Evolutionary conservation across 805 yeast species (phyloP), one percentile per base, ranked within the genome.

Genomic region (Candida taoyuanica): DNA sequence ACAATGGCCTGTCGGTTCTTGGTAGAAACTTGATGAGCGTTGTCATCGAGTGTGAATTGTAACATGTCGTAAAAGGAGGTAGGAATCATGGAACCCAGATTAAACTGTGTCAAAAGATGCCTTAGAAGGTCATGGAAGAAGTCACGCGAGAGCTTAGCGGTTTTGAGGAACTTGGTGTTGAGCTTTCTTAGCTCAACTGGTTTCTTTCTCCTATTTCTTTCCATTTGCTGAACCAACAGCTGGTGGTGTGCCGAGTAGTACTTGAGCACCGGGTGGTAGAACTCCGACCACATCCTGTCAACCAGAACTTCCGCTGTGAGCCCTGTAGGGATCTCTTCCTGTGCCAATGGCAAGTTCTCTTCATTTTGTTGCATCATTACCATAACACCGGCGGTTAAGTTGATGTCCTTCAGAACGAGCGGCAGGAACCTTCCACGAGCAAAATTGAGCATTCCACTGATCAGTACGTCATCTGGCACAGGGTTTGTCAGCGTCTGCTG

Each of bases 211-310:
- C 41, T 41, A 14, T 11, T 23, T 6, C 26, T 16, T 17, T 24
- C 26, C 3, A 26, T 18, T 8, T 16, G 18, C 21, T 16, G 34
- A 5, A 20, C 28, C 17, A 53, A 24, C 1, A 34, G 29, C 8
- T 40, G 42, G 26, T 36, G 47, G 23, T 40, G 47, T 1, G 49
- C 34, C 9, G 50, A 43, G 33, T 52, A 80, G 53, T 70, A 70
- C 47, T 77, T 79, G 43, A 81, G 68, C 2, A 76, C 71, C 2
- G 86, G 86, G 49, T 78, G 76, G 47, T 78, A 82, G 45, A 82
- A 68, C 5, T 75, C 74, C 23, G 65, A 54, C 88, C 88, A 82
- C 16, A 77, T 56, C 5, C 56, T 48, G 36, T 76, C 81, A 15
- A 81, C 64, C 6, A 73, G 56, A 3, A 55, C 52, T n/a, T 50